A percentile compares a stretch with the other conserved stretches of the same genome.
These are phyloP conservation scores for Lathyrus tuberosus DNA, from an alignment of 306 rosid genomes.

Conservation along the genomic window DNA sequence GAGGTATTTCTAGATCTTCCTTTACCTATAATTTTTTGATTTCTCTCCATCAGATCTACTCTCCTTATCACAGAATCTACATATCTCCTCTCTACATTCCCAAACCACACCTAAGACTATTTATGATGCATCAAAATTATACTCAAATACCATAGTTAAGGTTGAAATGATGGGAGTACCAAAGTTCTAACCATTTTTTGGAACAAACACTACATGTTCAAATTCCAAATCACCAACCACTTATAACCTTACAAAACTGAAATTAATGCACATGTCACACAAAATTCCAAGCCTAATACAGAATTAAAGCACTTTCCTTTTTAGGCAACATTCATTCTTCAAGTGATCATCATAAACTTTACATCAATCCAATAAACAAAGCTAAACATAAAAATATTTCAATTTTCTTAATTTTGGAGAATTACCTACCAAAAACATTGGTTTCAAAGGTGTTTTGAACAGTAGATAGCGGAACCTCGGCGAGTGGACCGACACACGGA, in stretches of 20 bases:
- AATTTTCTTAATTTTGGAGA: not conserved
- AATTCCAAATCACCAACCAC: not conserved
- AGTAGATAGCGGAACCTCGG: slow-evolving; percentile 70
- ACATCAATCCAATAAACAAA: not conserved
- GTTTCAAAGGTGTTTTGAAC: slow-evolving; percentile 64
- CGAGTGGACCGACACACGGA: slow-evolving; percentile 74
- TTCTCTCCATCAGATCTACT: too few species aligned
- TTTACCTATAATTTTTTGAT: too few species aligned
- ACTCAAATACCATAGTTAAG: not conserved
- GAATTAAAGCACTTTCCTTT: too few species aligned
- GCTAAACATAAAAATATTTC: too few species aligned
- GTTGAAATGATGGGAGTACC: not conserved
- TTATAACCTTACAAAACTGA: not conserved
- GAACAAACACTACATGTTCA: not conserved
- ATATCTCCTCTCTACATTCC: too few species aligned
- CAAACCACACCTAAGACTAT: too few species aligned
- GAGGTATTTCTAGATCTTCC: too few species aligned
- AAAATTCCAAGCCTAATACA: too few species aligned
- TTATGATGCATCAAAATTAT: not conserved
- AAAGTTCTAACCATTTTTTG: not conserved
- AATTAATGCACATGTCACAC: too few species aligned
- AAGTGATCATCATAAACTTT: too few species aligned
- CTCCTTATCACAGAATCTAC: too few species aligned
- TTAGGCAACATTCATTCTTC: too few species aligned
- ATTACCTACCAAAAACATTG: slow-evolving; percentile 67